phyloP scores from a whole-genome alignment of 164 flowering plant genomes.

The Cinnamomum chago region DNA sequence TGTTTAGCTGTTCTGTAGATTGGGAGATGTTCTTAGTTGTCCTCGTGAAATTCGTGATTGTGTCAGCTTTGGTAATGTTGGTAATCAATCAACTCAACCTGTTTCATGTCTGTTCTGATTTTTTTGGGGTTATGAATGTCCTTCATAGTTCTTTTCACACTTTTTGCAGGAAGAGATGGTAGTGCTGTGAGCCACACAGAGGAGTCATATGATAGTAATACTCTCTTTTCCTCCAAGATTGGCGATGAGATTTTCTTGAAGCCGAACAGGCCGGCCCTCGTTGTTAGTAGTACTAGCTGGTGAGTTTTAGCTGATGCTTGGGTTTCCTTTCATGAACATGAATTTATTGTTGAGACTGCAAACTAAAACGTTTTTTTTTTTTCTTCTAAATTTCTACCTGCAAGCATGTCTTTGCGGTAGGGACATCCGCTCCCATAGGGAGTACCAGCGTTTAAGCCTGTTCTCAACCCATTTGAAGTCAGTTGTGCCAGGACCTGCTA shows the following conservation, averaged over 20 bases:
- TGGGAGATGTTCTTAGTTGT: constrained; percentile 36
- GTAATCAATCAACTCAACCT: background rate
- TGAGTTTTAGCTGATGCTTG: constrained; percentile 26
- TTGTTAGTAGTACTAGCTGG: constrained; percentile 99
- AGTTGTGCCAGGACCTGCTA: no score
- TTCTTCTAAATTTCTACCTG: no score
- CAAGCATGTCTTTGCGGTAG: no score
- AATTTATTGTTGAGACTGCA: no score
- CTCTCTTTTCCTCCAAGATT: constrained; percentile 46
- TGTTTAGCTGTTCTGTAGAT: constrained; percentile 75
- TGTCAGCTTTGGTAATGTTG: constrained; percentile 55
- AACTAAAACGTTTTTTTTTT: no score
- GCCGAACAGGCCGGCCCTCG: constrained; percentile 72
- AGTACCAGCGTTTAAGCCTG: no score
- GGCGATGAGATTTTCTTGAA: constrained; percentile 42
- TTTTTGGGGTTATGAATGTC: background rate
- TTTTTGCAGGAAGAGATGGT: constrained; percentile 27
- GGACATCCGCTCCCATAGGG: no score
- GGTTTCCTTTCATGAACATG: background rate
- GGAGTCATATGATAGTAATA: constrained; percentile 19
- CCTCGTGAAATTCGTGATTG: constrained; percentile 55
- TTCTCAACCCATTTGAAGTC: no score
- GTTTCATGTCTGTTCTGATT: constrained; percentile 2
- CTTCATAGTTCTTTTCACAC: constrained; percentile 1
- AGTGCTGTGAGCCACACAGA: background rate